phyloP scores from a whole-genome alignment of 805 yeast genomes.

The Wickerhamiella slavikovae region DNA sequence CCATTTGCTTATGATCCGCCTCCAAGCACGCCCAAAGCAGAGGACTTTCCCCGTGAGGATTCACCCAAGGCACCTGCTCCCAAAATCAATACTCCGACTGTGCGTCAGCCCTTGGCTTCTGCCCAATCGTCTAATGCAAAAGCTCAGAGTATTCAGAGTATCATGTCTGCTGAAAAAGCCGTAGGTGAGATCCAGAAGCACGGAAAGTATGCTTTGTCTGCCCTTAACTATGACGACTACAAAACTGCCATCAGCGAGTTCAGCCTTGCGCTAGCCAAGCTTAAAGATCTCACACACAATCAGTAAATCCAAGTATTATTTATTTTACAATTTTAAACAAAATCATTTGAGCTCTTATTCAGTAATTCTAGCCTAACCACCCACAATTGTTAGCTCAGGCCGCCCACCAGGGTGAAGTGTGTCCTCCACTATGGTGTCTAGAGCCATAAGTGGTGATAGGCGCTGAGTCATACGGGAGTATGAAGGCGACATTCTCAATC shows the following conservation, averaged over 20 bases:
- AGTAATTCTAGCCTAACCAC: no score
- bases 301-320: background rate
- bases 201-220: conserved; percentile 54
- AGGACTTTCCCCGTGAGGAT: conserved; percentile 5
- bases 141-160: conserved; percentile 10
- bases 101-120: conserved; percentile 1
- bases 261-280: conserved; percentile 24
- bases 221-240: conserved; percentile 48
- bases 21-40: conserved; percentile 3
- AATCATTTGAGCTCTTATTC: no score
- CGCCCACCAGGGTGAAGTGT: no score
- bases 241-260: conserved; percentile 42
- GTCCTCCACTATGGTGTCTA: no score
- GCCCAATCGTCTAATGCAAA: background rate
- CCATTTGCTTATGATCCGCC: conserved; percentile 6
- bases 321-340: no score
- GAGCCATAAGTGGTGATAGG: no score
- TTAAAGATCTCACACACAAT: no score
- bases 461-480: no score
- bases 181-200: conserved; percentile 32
- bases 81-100: background rate
- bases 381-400: no score
- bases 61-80: background rate
- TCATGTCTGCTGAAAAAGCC: conserved; percentile 19
- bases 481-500: no score